Evolutionary conservation across 305 asterid species (phyloP), one percentile per base, ranked within the genome.

Genomic region (Solanum hybrid): DNA sequence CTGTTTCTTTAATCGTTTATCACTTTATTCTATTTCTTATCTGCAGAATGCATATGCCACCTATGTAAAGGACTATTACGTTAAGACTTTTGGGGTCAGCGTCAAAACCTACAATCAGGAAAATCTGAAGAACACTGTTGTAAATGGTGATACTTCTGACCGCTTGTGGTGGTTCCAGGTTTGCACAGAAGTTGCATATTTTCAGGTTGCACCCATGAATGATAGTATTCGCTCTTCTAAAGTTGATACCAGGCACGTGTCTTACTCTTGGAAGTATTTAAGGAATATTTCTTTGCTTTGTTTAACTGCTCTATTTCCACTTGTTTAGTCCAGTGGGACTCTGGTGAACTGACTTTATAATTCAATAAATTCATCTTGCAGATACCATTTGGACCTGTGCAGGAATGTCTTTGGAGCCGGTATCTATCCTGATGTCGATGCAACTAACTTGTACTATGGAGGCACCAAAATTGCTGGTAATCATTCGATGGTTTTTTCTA

Each of bases 111-210:
- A 97, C 36, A 86, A 95, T 91, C 99, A 97, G 92, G 91, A 93
- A 90, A 91, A 91, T 89, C 91, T 97, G 94, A 97, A 94, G 95
- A 91, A 92, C 36, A 92, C 95, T 81, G 89, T 92, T 90, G 76
- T 93, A 86, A 91, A 64, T 37, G 91, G 89, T 78, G 92, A 92
- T 84, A 91, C 94, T 71, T 91, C 95, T 76, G 95, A 91, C 91
- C 99, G 98, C 89, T 91, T 97, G 92, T 97, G 99, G 99, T 97
- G 99, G 99, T 97, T 97, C 96, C 99, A 97, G 93, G 99, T 97
- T 89, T 97, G 99, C 90, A 95, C 99, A 2, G 99, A 97, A 92
- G 99, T 97, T 90, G 99, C 99, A 77, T 97, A 94, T 94, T 97
- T 97, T 91, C 99, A 97, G 95, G 97, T 95, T 91, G 98, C 99